Conservation (phyloP, 2,329 filamentous ascomycete genomes). For the Microascus cirrosus region DNA sequence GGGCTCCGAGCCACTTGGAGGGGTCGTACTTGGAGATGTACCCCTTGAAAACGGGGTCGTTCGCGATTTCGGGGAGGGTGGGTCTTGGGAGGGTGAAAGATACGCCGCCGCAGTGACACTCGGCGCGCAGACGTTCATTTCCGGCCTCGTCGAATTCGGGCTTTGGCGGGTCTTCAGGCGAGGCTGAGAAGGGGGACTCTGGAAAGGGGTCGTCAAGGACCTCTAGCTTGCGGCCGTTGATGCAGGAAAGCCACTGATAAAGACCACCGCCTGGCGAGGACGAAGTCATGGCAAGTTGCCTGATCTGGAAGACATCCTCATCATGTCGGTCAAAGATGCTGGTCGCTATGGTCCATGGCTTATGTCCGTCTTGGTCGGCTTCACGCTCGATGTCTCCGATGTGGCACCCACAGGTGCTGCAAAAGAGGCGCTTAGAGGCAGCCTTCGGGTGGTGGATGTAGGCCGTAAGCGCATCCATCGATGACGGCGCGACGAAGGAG, state of each 20-base stretch:
- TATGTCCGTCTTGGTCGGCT: conserved; percentile 12
- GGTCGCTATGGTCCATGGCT: conserved; percentile 24
- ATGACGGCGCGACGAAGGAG: conserved; percentile 27
- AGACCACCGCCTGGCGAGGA: conserved; percentile 24
- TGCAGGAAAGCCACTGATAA: conserved; percentile 19
- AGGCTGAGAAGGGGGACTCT: neutral
- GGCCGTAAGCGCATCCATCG: conserved; percentile 18
- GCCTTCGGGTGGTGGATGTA: conserved; percentile 19
- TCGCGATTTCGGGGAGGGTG: conserved; percentile 14
- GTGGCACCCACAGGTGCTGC: conserved; percentile 33
- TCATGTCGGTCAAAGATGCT: conserved; percentile 27
- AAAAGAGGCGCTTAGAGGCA: conserved; percentile 27
- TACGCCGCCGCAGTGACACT: conserved; percentile 36
- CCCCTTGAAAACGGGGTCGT: conserved; percentile 15
- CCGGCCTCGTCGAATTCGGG: conserved; percentile 13
- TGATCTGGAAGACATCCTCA: conserved; percentile 20
- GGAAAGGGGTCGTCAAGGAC: conserved; percentile 17
- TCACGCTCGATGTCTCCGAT: conserved; percentile 22
- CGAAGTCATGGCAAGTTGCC: conserved; percentile 22
- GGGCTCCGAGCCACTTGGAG: conserved; percentile 27
- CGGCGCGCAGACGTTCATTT: conserved; percentile 25
- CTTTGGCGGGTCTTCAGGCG: neutral
- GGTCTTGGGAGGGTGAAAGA: conserved; percentile 32
- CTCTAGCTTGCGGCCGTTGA: conserved; percentile 17
- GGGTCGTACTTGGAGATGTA: conserved; percentile 24